phyloP scores from a whole-genome alignment of 305 asterid genomes.

The Solanum chacoense region DNA sequence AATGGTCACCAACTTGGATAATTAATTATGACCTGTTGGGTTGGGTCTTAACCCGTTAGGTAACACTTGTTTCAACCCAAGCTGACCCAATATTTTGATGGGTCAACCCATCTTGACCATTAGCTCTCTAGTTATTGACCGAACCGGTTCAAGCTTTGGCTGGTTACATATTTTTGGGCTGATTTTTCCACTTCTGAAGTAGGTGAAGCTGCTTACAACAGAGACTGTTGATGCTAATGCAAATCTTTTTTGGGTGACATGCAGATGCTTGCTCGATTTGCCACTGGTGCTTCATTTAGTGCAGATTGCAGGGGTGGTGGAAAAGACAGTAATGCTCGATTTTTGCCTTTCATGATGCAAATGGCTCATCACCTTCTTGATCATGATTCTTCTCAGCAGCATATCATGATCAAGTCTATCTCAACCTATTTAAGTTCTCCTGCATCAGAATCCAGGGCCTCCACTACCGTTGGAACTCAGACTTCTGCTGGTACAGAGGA shows the following conservation, averaged over 20 bases:
- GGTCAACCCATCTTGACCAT: not conserved
- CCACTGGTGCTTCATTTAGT: constrained; percentile 88
- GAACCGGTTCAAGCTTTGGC: not conserved
- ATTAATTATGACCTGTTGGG: not conserved
- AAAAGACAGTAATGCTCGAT: constrained; percentile 85
- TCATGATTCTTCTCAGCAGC: constrained; percentile 70
- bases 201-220: not conserved
- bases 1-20: not conserved
- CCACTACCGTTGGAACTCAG: constrained; percentile 44
- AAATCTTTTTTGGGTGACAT: constrained; percentile 4
- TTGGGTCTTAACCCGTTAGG: not conserved
- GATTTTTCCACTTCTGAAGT: not conserved
- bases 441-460: constrained; percentile 44
- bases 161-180: not conserved
- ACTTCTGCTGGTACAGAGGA: constrained; percentile 83
- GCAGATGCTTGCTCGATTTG: constrained; percentile 99
- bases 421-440: constrained; percentile 56
- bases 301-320: constrained; percentile 95
- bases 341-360: constrained; percentile 87
- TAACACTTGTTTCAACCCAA: not conserved
- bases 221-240: not conserved
- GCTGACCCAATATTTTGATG: not conserved
- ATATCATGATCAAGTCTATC: constrained; percentile 53
- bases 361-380: constrained; percentile 91
- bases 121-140: not conserved